phyloP scores from a whole-genome alignment of 441 rosid genomes.

The Daphne laureola region DNA sequence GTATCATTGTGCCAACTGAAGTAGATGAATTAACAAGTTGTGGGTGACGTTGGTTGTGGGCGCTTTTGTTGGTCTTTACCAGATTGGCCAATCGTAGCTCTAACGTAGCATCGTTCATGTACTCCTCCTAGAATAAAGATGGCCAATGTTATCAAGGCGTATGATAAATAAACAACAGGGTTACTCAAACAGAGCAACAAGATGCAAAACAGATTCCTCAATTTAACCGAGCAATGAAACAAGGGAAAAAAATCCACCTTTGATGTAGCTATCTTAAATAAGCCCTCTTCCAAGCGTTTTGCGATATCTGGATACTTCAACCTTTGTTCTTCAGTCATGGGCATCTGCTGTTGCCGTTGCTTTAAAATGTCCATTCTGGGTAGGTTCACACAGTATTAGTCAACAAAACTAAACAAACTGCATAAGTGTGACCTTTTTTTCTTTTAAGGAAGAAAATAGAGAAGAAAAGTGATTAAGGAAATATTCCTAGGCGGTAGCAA shows the following conservation, averaged over 20 bases:
- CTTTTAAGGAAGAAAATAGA: no score
- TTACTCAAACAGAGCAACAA: constrained; percentile 1
- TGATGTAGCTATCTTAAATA: constrained; percentile 63
- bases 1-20: constrained; percentile 83
- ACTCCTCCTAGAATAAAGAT: constrained; percentile 63
- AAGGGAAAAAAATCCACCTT: constrained; percentile 38
- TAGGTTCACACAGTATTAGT: constrained; percentile 11
- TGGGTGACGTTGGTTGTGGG: constrained; percentile 43
- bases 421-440: neutral
- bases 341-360: constrained; percentile 49
- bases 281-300: constrained; percentile 90
- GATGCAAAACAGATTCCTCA: neutral
- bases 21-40: constrained; percentile 47
- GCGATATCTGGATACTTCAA: constrained; percentile 57
- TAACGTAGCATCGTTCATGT: constrained; percentile 57
- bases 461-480: no score
- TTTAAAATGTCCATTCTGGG: constrained; percentile 46
- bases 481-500: no score
- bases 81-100: constrained; percentile 59
- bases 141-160: constrained; percentile 9
- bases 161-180: neutral
- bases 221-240: neutral
- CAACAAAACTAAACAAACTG: constrained; percentile 2
- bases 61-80: constrained; percentile 42
- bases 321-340: constrained; percentile 36